phyloP scores from a whole-genome alignment of 1,139 yeast species.

The Arxiozyma slooffiae region DNA sequence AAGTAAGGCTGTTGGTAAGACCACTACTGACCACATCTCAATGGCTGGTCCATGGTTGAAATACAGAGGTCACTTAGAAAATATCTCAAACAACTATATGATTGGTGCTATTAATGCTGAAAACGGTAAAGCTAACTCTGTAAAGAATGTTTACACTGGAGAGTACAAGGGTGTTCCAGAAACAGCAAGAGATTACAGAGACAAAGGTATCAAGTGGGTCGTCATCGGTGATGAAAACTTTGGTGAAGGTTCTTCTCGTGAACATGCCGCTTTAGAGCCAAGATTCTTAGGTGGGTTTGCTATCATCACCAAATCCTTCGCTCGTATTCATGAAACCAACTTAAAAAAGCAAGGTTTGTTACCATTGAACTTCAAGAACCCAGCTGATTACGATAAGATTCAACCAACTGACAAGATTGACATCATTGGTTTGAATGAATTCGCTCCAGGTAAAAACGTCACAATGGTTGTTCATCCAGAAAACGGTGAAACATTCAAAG shows the following conservation, averaged over 20 bases:
- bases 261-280: slow-evolving; percentile 99
- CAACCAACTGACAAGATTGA: slow-evolving; percentile 85
- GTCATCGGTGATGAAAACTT: slow-evolving; percentile 98
- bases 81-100: slow-evolving; percentile 98
- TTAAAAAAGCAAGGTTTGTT: slow-evolving; percentile 95
- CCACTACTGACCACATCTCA: slow-evolving; percentile 98
- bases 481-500: slow-evolving; percentile 59
- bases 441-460: slow-evolving; percentile 90
- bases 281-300: slow-evolving; percentile 98
- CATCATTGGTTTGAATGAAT: slow-evolving; percentile 69
- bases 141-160: slow-evolving; percentile 87
- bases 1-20: slow-evolving; percentile 94
- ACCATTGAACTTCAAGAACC: slow-evolving; percentile 86
- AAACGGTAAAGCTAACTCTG: slow-evolving; percentile 88
- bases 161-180: slow-evolving; percentile 93
- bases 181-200: slow-evolving; percentile 92
- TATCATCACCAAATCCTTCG: slow-evolving; percentile 93
- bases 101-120: slow-evolving; percentile 98
- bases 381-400: slow-evolving; percentile 89
- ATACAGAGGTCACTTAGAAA: slow-evolving; percentile 99
- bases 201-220: slow-evolving; percentile 86
- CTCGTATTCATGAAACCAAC: slow-evolving; percentile 93
- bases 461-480: slow-evolving; percentile 78
- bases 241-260: slow-evolving; percentile 99
- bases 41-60: slow-evolving; percentile 99